Base-by-base conservation (phyloP, 2,329 filamentous ascomycete genomes). In the Trichoderma sp. region DNA sequence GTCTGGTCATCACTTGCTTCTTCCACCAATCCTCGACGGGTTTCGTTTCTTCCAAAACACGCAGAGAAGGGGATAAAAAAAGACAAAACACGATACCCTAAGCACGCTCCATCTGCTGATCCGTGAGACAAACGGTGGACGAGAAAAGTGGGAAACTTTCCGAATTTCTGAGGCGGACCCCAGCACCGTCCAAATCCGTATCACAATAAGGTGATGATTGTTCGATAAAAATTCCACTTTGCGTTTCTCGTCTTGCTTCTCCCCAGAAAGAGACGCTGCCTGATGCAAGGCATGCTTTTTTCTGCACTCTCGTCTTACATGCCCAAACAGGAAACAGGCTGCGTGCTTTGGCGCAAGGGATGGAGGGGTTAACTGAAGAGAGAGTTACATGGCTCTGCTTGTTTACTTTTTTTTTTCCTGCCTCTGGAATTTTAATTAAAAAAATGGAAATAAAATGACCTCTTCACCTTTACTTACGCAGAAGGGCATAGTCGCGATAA, bases 181-280 rank as follows among this genome's bases (percentile, higher is more conserved):
- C 7, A 14, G 2, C 24, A 18, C 1, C 7, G n/a, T 37, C 30
- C 13, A 34, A 49, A 60, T 43, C 39, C 43, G 49, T 61, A 43
- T 28, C 32, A 24, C 43, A 61, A 63, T 63, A 63, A 63, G 21
- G 59, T 51, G 59, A 63, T 63, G 11, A 26, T 52, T 63, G 59
- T 51, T 26, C 59, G 24, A 51, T 52, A 28, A 30, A 61, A 13
- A 13, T 52, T 43, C 30, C 7, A 8, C 3, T 43, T 43, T n/a
- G 3, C 7, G n/a, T 43, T 43, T 43, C 39, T 46, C 16, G 14
- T 32, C 21, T 18, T 34, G 32, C 4, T 32, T 10, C 28, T n/a
- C 16, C 24, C 4, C 6, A 21, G 8, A 37, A 37, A 37, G 55
- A 37, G 30, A 46, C 10, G 51, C 34, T 49, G 60, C 39, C 11